Conservation (phyloP, 495 filamentous ascomycete species). For the Lepraria neglecta region DNA sequence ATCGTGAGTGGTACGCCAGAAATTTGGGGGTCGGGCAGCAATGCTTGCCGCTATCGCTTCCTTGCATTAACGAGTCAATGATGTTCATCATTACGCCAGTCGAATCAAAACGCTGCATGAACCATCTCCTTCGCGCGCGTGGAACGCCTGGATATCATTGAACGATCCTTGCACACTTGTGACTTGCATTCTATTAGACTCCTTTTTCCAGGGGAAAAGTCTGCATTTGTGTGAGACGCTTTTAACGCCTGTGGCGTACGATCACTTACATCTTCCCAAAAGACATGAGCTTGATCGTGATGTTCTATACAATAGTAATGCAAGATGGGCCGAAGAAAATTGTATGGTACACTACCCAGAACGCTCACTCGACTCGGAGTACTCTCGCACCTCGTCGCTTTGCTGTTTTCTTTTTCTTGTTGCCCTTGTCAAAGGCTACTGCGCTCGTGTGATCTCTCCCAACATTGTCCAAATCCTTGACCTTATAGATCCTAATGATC, state of each 20-base stretch:
- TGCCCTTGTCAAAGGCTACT: slow-evolving; percentile 81
- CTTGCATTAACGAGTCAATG: slow-evolving; percentile 21
- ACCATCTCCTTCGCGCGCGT: slow-evolving; percentile 14
- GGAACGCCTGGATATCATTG: slow-evolving; percentile 4
- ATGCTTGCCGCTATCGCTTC: slow-evolving; percentile 20
- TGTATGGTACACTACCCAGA: slow-evolving; percentile 6
- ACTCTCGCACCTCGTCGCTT: slow-evolving; percentile 75
- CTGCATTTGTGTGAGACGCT: neutral
- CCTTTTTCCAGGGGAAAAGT: slow-evolving; percentile 2
- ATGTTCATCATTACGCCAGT: slow-evolving; percentile 21
- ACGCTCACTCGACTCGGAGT: slow-evolving; percentile 70
- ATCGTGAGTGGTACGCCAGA: slow-evolving; percentile 9
- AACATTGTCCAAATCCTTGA: slow-evolving; percentile 96
- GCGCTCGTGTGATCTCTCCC: slow-evolving; percentile 82
- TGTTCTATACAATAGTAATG: slow-evolving; percentile 10
- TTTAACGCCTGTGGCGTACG: neutral
- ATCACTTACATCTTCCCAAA: slow-evolving; percentile 11
- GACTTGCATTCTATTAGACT: neutral
- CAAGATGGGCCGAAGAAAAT: neutral
- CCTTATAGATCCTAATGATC: slow-evolving; percentile 99
- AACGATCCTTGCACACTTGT: slow-evolving; percentile 1
- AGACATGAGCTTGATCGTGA: slow-evolving; percentile 2
- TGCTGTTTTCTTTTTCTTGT: slow-evolving; percentile 84
- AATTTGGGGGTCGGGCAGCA: slow-evolving; percentile 24
- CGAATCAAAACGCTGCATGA: slow-evolving; percentile 19